Evolutionary conservation across 192 early-diverging fungal species (phyloP).

Genomic region (Linnemannia zychae): DNA sequence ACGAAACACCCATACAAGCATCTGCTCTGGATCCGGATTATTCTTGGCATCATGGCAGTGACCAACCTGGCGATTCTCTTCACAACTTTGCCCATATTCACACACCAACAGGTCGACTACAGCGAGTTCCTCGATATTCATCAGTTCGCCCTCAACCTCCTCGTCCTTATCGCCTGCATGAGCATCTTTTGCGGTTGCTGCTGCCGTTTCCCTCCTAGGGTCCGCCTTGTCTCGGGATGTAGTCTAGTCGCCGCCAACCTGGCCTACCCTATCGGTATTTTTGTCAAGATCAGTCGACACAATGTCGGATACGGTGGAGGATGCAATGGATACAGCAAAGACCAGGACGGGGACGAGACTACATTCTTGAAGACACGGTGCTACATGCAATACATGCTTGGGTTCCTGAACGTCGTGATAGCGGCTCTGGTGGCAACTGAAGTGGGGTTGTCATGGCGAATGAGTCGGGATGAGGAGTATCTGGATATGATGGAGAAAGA

Average conservation of each 20-base stretch:
- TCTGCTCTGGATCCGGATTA: neutral
- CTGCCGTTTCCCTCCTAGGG: neutral
- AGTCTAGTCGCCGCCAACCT: neutral
- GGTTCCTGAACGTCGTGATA: neutral
- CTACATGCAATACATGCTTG: neutral
- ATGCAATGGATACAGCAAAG: neutral
- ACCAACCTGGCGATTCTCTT: neutral
- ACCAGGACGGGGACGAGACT: too few relatives aligned
- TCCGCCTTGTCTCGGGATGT: neutral
- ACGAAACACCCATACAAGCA: neutral
- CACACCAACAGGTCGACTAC: neutral
- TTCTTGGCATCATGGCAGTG: neutral
- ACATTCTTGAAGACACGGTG: neutral
- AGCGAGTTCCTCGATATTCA: neutral
- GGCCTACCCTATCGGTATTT: neutral
- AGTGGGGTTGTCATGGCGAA: neutral
- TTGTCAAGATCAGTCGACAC: constrained; percentile 5
- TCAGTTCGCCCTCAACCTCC: neutral
- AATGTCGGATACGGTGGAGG: neutral
- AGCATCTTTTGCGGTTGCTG: neutral
- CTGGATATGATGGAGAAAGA: neutral
- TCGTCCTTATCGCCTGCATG: neutral
- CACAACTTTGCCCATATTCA: neutral
- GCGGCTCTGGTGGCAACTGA: neutral
- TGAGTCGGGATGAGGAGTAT: neutral